Percentiles rank a stretch among this genome's conserved stretches.
Conservation (phyloP, 768 basidiomycete genomes). For the Leccinellum luteum region DNA sequence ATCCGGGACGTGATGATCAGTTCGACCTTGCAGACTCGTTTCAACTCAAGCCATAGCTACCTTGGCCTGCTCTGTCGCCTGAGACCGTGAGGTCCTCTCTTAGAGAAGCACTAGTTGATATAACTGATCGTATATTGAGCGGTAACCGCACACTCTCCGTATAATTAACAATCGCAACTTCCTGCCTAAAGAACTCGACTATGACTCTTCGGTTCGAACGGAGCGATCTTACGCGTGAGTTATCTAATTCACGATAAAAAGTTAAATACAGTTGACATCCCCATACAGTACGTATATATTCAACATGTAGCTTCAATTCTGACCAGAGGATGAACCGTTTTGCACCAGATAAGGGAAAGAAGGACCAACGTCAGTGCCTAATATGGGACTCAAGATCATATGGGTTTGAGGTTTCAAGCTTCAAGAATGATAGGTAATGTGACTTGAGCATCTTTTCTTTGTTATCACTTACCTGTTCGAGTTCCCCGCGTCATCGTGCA, state of each 20-base stretch:
- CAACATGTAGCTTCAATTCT: conserved; percentile 1
- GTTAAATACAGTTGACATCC: background rate
- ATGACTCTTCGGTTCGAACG: conserved; percentile 11
- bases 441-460: background rate
- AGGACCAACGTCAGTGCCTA: background rate
- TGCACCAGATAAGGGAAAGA: background rate
- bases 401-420: background rate
- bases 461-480: background rate
- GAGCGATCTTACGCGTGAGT: conserved; percentile 14
- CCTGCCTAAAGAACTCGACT: conserved; percentile 14
- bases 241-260: conserved; percentile 8
- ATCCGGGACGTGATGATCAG: no score
- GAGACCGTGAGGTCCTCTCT: no score
- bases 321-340: conserved; percentile 4
- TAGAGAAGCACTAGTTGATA: no score
- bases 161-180: conserved; percentile 9
- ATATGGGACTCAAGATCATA: conserved; percentile 2
- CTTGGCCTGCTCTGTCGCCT: no score
- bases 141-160: conserved; percentile 11
- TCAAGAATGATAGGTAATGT: background rate
- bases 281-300: background rate
- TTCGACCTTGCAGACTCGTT: no score
- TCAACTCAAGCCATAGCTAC: no score
- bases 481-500: background rate
- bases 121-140: conserved; percentile 5